Evolutionary conservation across 1,284 basidiomycete species (phyloP), one percentile per base, ranked within the genome.

Genomic region (Rhodotorula glutinis): DNA sequence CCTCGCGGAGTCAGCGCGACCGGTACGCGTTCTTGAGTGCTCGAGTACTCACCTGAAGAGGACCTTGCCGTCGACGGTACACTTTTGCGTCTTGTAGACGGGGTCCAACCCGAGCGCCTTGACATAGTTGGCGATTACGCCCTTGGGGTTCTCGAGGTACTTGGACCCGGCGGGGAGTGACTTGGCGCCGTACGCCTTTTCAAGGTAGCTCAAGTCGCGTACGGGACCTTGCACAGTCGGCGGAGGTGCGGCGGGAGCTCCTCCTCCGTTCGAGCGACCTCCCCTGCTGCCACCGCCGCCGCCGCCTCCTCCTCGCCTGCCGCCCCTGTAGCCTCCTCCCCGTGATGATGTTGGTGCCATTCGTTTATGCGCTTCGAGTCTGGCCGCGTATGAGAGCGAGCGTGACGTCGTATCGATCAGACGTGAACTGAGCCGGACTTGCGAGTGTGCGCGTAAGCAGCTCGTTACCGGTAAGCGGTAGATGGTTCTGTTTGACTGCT

Each of bases 21-120:
- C 33, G 33, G 11, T 38, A 38, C 33, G 11, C n/a, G n/a, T n/a
- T n/a, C n/a, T n/a, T n/a, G n/a, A n/a, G n/a, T n/a, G n/a, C n/a
- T n/a, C n/a, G n/a, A n/a, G n/a, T n/a, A n/a, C 64, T 40, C 40
- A 69, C 70, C 71, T 64, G 56, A 38, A 55, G 19, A 69, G 51
- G 3, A 58, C 30, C 21, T 51, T 52, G 4, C 62, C 65, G 4
- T 67, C 66, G 38, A 73, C 62, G 9, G 19, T 23, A 1, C 54
- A 60, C n/a, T 51, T 46, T 3, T 44, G 44, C 8, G 60, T 25
- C 4, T 55, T 14, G 58, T 73, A 73, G 38, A 40, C 52, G 3
- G 64, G 55, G 49, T 53, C 51, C 11, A 29, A 25, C 13, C 51
- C 51, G 41, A 60, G 51, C 8, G 59, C 51, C 51, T 60, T 60